phyloP scores from a whole-genome alignment of 805 yeast genomes.

The Barnettozyma siamensis region DNA sequence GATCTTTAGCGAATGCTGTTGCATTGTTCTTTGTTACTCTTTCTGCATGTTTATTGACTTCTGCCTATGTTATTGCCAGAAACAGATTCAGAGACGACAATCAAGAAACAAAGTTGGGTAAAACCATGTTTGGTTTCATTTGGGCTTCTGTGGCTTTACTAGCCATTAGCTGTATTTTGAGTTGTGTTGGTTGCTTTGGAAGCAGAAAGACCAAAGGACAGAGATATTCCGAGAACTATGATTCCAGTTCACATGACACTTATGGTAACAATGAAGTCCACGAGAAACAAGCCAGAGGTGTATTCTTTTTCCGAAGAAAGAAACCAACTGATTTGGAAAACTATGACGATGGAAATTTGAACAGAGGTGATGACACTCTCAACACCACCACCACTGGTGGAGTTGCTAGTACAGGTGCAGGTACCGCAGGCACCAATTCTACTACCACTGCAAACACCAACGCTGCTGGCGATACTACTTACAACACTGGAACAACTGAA shows the following conservation, averaged over 20 bases:
- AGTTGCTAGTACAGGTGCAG: too few species aligned
- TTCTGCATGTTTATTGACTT: slow-evolving; percentile 46
- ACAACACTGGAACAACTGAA: neutral
- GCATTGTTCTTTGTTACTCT: slow-evolving; percentile 40
- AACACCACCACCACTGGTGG: slow-evolving; percentile 10
- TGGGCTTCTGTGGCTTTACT: slow-evolving; percentile 47
- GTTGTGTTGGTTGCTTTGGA: slow-evolving; percentile 20
- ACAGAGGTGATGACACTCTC: slow-evolving; percentile 8
- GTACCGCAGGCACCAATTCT: too few species aligned
- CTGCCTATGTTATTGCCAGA: slow-evolving; percentile 50
- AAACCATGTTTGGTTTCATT: slow-evolving; percentile 49
- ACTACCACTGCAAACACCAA: too few species aligned
- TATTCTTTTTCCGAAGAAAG: slow-evolving; percentile 14
- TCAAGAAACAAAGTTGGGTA: slow-evolving; percentile 39
- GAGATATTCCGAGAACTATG: slow-evolving; percentile 18
- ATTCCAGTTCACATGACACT: slow-evolving; percentile 24
- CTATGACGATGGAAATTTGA: slow-evolving; percentile 6
- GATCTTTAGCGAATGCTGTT: slow-evolving; percentile 20
- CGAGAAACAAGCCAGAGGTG: slow-evolving; percentile 15
- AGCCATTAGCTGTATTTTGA: slow-evolving; percentile 15
- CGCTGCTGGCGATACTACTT: slow-evolving; percentile 10
- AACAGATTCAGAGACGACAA: slow-evolving; percentile 40
- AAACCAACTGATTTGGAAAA: slow-evolving; percentile 8
- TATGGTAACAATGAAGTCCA: slow-evolving; percentile 22
- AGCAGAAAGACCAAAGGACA: slow-evolving; percentile 7